Base-by-base conservation (phyloP, 169 alveolate species). In the Plasmodium vivax region DNA sequence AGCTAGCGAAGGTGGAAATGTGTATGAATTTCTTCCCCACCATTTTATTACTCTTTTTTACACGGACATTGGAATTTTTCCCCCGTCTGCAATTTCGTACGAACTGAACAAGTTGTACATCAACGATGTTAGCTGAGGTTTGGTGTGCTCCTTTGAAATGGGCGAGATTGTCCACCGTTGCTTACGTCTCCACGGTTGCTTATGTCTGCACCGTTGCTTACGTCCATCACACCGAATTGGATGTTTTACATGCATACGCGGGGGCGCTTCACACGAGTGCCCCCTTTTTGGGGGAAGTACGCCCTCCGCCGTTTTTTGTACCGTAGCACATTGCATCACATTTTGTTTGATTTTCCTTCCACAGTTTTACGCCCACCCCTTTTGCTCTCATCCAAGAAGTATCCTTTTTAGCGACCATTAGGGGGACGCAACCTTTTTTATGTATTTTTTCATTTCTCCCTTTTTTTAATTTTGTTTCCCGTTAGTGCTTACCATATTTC, bases 21-120 rank as follows among this genome's bases (percentile, higher is more conserved):
- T 88, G 32, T 88, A 88, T 88, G 94, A 88, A 56, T 88, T 56
- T 88, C 83, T 88, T 30, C 88, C 94, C 19, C 90, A 79, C 51
- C 71, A 88, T 88, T 62, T 58, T 41, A 88, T 88, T 79, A 88
- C 94, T 14, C 94, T 88, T 79, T 88, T 88, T 81, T 88, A 88
- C 23, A 88, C 94, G 6, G 94, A 88, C 73, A 88, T 88, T 36
- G 94, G 94, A 30, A 88, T 88, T 38, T 88, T 88, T 14, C 88
- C 94, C 9, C 94, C 94, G 2, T 88, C 94, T 2, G 73, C 73
- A 56, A 80, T 88, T 36, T 88, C 94, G 16, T 88, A 27, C 83
- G 94, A 88, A 58, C 54, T 88, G 45, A 88, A 68, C 73, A 71
- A 88, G 68, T 45, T 88, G 27, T 88, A 88, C 51, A 88, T 88